Evolutionary conservation across 768 basidiomycete genomes (phyloP), one percentile per base, ranked within the genome.

Genomic region (Tricholoma bakamatsutake): DNA sequence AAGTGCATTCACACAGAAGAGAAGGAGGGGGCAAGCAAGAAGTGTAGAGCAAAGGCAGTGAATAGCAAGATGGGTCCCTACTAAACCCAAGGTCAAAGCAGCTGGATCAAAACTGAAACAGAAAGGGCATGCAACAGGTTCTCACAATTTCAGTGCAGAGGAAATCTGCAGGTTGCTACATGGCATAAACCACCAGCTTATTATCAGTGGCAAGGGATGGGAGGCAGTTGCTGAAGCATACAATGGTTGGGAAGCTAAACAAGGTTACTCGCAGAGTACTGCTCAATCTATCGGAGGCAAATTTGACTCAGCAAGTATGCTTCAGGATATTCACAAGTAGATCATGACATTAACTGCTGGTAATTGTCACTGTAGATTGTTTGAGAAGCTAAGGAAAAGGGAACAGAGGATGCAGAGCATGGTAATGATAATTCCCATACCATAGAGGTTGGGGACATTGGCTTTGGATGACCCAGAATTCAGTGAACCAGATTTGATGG

Each of bases 291-390:
- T 57, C 3, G 50, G 50, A 21, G 52, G 13, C 12, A 57, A 54
- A 35, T 57, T 53, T 50, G 52, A 57, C 18, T 2, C 39, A 9
- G 57, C 54, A 50, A 11, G 57, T 57, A 27, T n/a, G n/a, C n/a
- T n/a, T n/a, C n/a, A n/a, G n/a, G n/a, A n/a, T n/a, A n/a, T n/a
- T n/a, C 34, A 9, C 9, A 6, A 34, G 34, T 6, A 34, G 12
- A 34, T 34, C 34, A 2, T 2, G 2, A 10, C 7, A 34, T 34
- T 34, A 34, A 34, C 34, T 12, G 11, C 34, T 11, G 12, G 11
- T 34, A 34, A 34, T 34, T 2, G 12, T 34, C 2, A 11, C 7
- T 34, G 34, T 11, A 34, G 34, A 34, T 34, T 11, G 34, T 34
- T 34, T 11, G 37, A 39, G 37, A 39, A 39, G n/a, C n/a, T 15